A percentile compares a stretch with the other conserved stretches of the same genome.
Evolutionary conservation across 345 rosid genomes (phyloP).

Genomic region (Murraya paniculata): DNA sequence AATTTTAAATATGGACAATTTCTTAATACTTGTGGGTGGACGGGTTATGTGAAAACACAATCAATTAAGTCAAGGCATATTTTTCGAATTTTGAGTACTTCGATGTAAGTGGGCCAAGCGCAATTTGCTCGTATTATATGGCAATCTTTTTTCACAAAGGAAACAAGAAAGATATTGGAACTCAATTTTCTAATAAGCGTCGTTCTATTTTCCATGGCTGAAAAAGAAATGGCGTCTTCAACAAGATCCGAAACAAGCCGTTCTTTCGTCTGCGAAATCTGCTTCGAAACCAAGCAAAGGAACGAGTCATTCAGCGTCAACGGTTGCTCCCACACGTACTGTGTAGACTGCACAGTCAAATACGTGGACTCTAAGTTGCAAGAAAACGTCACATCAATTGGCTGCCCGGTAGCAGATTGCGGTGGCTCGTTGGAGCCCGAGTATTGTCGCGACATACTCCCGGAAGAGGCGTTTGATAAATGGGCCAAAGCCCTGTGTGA

Average conservation of each 20-base stretch:
- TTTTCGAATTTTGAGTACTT: too few relatives aligned
- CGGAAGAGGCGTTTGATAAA: constrained; percentile 24
- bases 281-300: constrained; percentile 22
- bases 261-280: constrained; percentile 37
- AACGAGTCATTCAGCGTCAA: constrained; percentile 21
- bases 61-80: too few relatives aligned
- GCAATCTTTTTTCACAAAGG: too few relatives aligned
- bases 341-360: constrained; percentile 33
- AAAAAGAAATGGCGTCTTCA: neutral
- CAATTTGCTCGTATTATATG: too few relatives aligned
- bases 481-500: constrained; percentile 55
- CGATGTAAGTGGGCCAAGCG: too few relatives aligned
- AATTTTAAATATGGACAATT: too few relatives aligned
- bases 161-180: too few relatives aligned
- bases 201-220: too few relatives aligned
- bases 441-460: constrained; percentile 28
- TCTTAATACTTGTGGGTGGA: too few relatives aligned
- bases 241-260: neutral
- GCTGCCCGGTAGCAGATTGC: constrained; percentile 40
- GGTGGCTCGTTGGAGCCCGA: constrained; percentile 37
- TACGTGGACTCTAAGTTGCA: constrained; percentile 39
- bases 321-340: constrained; percentile 46
- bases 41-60: too few relatives aligned
- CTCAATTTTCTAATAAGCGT: too few relatives aligned
- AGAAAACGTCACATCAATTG: constrained; percentile 26